Evolutionary conservation across 2,329 filamentous ascomycete genomes (phyloP).

Genomic region (Diaporthe australafricana): DNA sequence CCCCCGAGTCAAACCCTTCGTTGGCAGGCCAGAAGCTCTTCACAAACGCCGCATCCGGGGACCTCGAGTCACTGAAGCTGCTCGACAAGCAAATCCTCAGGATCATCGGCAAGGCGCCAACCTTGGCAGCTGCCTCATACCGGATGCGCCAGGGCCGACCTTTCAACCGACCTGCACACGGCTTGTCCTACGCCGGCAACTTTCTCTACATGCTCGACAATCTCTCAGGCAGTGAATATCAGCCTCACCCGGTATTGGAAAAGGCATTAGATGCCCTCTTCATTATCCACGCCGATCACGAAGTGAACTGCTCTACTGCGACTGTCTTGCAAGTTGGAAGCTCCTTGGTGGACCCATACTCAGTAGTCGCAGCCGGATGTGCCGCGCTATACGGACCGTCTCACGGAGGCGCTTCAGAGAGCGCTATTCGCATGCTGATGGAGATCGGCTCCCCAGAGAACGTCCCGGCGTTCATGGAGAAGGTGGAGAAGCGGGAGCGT

Average conservation of each 20-base stretch:
- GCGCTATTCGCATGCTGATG: constrained; percentile 65
- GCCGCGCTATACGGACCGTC: constrained; percentile 67
- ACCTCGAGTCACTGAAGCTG: constrained; percentile 53
- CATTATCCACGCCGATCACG: constrained; percentile 69
- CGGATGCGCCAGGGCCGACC: constrained; percentile 63
- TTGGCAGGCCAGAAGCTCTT: constrained; percentile 62
- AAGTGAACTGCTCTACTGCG: constrained; percentile 68
- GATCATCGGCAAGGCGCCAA: constrained; percentile 63
- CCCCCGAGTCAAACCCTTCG: constrained; percentile 62
- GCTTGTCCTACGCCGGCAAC: constrained; percentile 65
- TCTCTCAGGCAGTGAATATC: constrained; percentile 58
- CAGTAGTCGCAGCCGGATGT: constrained; percentile 63
- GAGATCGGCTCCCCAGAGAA: constrained; percentile 62
- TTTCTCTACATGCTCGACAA: constrained; percentile 66
- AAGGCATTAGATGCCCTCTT: constrained; percentile 65
- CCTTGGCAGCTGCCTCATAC: constrained; percentile 62
- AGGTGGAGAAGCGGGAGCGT: constrained; percentile 61
- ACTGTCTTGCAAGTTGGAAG: constrained; percentile 67
- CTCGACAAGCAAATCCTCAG: constrained; percentile 65
- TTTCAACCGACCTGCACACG: constrained; percentile 60
- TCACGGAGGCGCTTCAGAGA: constrained; percentile 70
- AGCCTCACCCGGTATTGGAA: constrained; percentile 61
- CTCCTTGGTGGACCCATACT: constrained; percentile 66
- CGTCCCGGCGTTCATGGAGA: constrained; percentile 61
- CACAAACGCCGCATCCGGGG: constrained; percentile 56